These are phyloP conservation scores for Suaeda aralocaspica DNA, from an alignment of 148 eudicot species.

Conservation along the genomic window DNA sequence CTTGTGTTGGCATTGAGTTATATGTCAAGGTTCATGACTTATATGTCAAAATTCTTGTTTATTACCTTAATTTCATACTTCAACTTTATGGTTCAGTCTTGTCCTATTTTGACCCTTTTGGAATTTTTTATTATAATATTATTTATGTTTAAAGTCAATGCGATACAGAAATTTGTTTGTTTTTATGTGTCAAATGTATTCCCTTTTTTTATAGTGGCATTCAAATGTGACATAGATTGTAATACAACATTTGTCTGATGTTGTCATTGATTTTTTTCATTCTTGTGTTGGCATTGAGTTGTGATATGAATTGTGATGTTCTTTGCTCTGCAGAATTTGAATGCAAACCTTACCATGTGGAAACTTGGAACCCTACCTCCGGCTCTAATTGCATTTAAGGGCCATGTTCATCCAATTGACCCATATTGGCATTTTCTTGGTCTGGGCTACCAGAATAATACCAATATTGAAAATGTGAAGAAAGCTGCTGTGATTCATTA, in stretches of 20 bases:
- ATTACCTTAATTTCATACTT: neutral
- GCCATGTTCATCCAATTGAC: constrained; percentile 83
- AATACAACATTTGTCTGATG: too few relatives aligned
- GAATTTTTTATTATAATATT: neutral
- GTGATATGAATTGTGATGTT: constrained; percentile 15
- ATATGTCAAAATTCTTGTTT: neutral
- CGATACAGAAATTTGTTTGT: neutral
- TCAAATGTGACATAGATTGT: too few relatives aligned
- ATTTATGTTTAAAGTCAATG: neutral
- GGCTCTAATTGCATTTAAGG: constrained; percentile 91
- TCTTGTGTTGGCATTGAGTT: constrained; percentile 6
- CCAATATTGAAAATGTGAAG: constrained; percentile 62
- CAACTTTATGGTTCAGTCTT: constrained; percentile 2
- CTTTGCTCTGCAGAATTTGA: constrained; percentile 66
- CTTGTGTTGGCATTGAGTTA: constrained; percentile 8
- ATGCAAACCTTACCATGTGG: constrained; percentile 93
- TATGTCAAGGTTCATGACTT: neutral
- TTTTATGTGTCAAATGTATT: neutral
- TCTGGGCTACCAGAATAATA: constrained; percentile 87
- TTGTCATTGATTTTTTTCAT: too few relatives aligned
- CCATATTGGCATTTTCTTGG: constrained; percentile 99
- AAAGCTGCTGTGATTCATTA: constrained; percentile 98
- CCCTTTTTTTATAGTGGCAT: too few relatives aligned
- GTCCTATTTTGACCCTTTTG: neutral
- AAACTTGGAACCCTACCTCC: constrained; percentile 98